Base-by-base conservation (phyloP, 768 basidiomycete species). In the Antrodiella citrinella region DNA sequence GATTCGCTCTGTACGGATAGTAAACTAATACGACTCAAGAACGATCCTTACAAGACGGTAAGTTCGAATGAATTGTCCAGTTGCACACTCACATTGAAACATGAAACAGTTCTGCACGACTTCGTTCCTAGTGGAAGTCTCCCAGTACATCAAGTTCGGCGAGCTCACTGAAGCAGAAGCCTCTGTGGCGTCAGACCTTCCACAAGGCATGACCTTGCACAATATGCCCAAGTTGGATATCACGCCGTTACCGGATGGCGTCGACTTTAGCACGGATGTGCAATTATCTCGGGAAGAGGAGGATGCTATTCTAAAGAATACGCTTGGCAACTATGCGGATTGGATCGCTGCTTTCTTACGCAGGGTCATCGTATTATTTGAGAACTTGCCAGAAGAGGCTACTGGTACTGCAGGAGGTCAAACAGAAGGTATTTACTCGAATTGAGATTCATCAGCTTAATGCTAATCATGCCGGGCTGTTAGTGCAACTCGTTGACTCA, bases 331-430 rank as follows among this genome's bases (percentile, higher is more conserved):
- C 26, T 88, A 91, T 59, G 79, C 86, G 0, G 85, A 86, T 57
- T 91, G 91, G 91, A 74, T 92, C 4, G 74, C 84, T n/a, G 81
- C 74, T 55, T 89, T 92, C 64, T 74, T 93, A 50, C 78, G 82
- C 4, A 71, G 86, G 43, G 84, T 92, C 9, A 82, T 93, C 26
- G 76, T 84, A 49, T 69, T 93, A 4, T 77, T 92, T 52, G 86
- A 90, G 63, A 91, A 91, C 59, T 71, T 94, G 18, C 90, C 91
- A 0, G 90, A 92, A 51, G 90, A 92, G 65, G 65, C 75, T 48
- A 73, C 78, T 57, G 79, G 80, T 4, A 70, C 75, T 15, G 77
- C 81, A 5, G 81, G 80, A 13, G 81, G 81, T 47, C 67, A 81
- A 53, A 75, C 76, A 25, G 81, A 90, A 81, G 75, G 83, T 82